Conservation (phyloP, 257 asterid species). For the Solanum appendiculatum region DNA sequence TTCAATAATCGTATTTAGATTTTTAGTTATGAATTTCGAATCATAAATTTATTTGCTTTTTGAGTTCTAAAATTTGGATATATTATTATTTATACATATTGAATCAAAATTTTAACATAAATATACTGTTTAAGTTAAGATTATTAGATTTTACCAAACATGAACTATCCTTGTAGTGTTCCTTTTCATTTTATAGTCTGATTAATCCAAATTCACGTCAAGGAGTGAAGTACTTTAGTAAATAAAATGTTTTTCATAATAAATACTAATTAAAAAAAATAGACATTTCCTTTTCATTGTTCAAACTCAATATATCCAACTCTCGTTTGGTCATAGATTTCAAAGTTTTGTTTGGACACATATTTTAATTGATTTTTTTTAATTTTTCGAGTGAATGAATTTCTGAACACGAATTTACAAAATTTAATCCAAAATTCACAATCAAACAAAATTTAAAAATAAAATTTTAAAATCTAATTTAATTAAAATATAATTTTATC, state of each 20-base stretch:
- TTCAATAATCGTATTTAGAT: rapidly evolving
- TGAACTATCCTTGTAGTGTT: neutral
- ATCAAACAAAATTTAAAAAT: too few species aligned
- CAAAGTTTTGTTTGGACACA: too few species aligned
- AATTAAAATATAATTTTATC: neutral
- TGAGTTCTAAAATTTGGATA: neutral
- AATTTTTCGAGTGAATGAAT: neutral
- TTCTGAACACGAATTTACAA: neutral
- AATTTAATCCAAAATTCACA: too few species aligned
- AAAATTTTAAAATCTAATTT: too few species aligned
- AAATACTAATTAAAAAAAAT: neutral
- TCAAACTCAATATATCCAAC: neutral
- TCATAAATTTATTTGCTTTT: neutral
- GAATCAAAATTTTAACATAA: neutral
- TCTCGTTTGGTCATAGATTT: neutral
- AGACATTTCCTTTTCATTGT: neutral
- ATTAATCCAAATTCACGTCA: neutral
- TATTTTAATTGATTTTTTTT: neutral
- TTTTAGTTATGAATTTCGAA: neutral
- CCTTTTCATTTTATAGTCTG: too few species aligned
- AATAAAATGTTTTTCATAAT: neutral
- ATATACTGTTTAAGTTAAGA: neutral
- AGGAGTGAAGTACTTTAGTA: too few species aligned
- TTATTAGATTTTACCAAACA: neutral
- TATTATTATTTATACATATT: neutral